These are phyloP conservation scores for Botrytis byssoidea DNA, from an alignment of 2,329 filamentous ascomycete species.

Conservation along the genomic window DNA sequence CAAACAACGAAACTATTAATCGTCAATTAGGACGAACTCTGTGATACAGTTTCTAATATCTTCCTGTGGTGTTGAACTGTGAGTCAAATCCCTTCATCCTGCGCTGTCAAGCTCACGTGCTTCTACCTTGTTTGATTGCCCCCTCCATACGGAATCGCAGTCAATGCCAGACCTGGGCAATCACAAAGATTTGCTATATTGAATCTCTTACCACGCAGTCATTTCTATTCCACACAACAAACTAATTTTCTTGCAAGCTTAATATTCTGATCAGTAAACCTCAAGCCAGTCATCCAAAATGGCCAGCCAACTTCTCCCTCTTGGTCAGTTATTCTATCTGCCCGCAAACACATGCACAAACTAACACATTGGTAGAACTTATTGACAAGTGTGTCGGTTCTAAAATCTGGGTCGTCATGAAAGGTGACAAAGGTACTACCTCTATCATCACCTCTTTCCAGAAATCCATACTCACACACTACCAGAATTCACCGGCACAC, in stretches of 20 bases:
- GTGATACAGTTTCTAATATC: not conserved
- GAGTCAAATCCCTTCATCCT: not conserved
- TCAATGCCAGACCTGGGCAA: not conserved
- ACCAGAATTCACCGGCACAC: conserved; percentile 88
- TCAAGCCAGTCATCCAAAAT: conserved; percentile 27
- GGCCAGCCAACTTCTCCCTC: conserved; percentile 38
- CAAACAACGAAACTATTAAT: conserved; percentile 1
- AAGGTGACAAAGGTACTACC: conserved; percentile 85
- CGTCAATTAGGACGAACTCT: not conserved
- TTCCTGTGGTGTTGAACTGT: not conserved
- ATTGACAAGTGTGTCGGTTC: conserved; percentile 99
- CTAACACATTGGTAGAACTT: conserved; percentile 62
- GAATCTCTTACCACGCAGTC: not conserved
- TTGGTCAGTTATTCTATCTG: conserved; percentile 27
- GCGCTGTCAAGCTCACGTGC: conserved; percentile 13
- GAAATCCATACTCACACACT: not conserved
- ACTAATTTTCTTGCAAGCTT: not conserved
- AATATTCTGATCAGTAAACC: not conserved
- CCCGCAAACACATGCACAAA: conserved; percentile 32
- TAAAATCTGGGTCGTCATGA: conserved; percentile 99
- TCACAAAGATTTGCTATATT: not conserved
- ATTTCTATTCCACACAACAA: too few species aligned
- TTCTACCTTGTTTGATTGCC: conserved; percentile 6
- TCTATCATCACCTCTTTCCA: not conserved
- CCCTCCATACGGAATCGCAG: not conserved